A percentile compares a stretch with the other conserved stretches of the same genome.
phyloP scores from a whole-genome alignment of 2,329 filamentous ascomycete species.

The Waltergamsia citrina region DNA sequence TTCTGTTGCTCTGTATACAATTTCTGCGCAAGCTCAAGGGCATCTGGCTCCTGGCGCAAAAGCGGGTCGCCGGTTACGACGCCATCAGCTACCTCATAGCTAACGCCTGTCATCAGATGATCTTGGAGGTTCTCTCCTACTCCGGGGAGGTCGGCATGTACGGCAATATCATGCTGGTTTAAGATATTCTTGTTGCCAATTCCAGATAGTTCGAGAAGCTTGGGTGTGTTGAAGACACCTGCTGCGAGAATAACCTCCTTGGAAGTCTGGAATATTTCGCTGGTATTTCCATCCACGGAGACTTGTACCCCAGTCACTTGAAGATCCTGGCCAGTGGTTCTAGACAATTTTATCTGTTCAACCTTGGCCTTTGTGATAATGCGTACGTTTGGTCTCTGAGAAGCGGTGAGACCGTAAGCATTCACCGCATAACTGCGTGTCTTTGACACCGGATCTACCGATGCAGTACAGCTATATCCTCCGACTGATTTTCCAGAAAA shows the following conservation, averaged over 20 bases:
- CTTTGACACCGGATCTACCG: no score
- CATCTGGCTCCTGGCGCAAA: constrained; percentile 9
- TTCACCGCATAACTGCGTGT: no score
- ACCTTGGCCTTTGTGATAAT: no score
- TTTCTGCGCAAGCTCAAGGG: constrained; percentile 10
- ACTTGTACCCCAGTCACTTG: no score
- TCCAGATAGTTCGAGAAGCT: constrained; percentile 32
- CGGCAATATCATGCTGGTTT: constrained; percentile 15
- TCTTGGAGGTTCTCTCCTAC: constrained; percentile 31
- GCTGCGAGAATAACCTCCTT: constrained; percentile 34
- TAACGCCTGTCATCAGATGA: constrained; percentile 10
- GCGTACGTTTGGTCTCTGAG: no score
- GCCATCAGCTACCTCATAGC: constrained; percentile 12
- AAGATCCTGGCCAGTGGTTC: no score
- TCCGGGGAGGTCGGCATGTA: constrained; percentile 20
- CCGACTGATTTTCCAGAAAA: no score
- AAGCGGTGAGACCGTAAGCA: no score
- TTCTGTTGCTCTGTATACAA: constrained; percentile 9
- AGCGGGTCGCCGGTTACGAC: constrained; percentile 9
- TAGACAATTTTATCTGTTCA: no score
- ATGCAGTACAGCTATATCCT: no score
- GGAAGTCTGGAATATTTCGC: no score
- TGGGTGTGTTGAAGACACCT: constrained; percentile 30
- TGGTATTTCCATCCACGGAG: no score
- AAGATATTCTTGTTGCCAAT: constrained; percentile 25